These are phyloP conservation scores for Neurospora sp. DNA, from an alignment of 495 filamentous ascomycete species.

Conservation along the genomic window DNA sequence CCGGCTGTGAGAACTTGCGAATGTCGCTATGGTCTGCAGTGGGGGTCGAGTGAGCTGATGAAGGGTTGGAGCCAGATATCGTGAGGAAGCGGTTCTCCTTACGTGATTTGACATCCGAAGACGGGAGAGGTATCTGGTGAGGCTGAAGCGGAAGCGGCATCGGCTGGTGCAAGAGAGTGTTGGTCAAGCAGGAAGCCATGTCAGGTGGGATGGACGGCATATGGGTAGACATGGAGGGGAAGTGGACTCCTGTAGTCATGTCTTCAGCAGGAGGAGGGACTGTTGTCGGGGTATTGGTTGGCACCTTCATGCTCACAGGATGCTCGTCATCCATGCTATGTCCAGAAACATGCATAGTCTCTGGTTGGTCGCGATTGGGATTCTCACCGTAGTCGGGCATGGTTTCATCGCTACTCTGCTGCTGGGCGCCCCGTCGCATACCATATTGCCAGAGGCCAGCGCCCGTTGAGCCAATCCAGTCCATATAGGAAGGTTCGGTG, in stretches of 20 bases:
- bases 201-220: conserved; percentile 16
- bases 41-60: conserved; percentile 7
- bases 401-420: conserved; percentile 24
- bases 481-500: conserved; percentile 25
- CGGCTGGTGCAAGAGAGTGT: conserved; percentile 36
- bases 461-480: conserved; percentile 23
- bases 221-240: conserved; percentile 1
- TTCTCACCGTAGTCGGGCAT: conserved; percentile 30
- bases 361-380: background rate
- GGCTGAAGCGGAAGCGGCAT: conserved; percentile 23
- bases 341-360: conserved; percentile 21
- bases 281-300: conserved; percentile 30
- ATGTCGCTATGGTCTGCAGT: conserved; percentile 13
- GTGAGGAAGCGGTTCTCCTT: conserved; percentile 27
- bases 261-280: background rate
- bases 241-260: background rate
- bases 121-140: conserved; percentile 16
- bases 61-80: background rate
- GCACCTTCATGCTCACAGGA: conserved; percentile 22
- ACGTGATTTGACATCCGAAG: conserved; percentile 27
- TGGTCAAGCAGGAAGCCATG: conserved; percentile 28
- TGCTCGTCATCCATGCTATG: conserved; percentile 22
- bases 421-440: conserved; percentile 12
- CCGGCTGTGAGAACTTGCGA: conserved; percentile 27
- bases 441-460: background rate